phyloP scores from a whole-genome alignment of 2,329 filamentous ascomycete species.

The Xylariales sp. region DNA sequence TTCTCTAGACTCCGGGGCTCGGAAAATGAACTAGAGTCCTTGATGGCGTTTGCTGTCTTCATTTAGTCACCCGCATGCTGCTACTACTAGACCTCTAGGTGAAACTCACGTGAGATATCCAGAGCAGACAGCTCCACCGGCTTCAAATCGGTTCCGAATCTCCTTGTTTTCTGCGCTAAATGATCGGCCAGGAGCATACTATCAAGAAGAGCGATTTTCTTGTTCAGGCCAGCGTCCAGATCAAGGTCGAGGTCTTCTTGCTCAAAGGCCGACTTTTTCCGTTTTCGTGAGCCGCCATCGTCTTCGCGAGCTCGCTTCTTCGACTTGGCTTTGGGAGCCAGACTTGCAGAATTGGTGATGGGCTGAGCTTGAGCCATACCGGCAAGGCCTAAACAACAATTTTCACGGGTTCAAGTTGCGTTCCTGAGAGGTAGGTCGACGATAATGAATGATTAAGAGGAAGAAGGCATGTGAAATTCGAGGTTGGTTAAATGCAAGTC shows the following conservation, averaged over 20 bases:
- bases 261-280: conserved; percentile 67
- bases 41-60: conserved; percentile 74
- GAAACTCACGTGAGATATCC: conserved; percentile 75
- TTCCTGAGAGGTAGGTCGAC: neutral
- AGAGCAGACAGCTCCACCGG: conserved; percentile 86
- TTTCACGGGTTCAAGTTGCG: neutral
- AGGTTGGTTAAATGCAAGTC: conserved; percentile 34
- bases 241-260: conserved; percentile 69
- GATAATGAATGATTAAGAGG: conserved; percentile 10
- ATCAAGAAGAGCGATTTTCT: conserved; percentile 84
- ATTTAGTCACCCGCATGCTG: neutral
- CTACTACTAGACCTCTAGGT: neutral
- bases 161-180: conserved; percentile 79
- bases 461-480: conserved; percentile 17
- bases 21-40: conserved; percentile 81
- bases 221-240: conserved; percentile 80
- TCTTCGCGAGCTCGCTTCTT: conserved; percentile 69
- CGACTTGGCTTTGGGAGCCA: conserved; percentile 49
- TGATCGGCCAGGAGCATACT: conserved; percentile 85
- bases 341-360: conserved; percentile 35
- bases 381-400: neutral
- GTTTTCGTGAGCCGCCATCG: conserved; percentile 57
- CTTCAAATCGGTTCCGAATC: conserved; percentile 84
- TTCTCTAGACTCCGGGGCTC: conserved; percentile 75
- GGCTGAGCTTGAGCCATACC: conserved; percentile 41